Percentiles rank a stretch among this genome's conserved stretches.
Evolutionary conservation across 176 grass and related monocot genomes (phyloP).

Genomic region (Lolium rigidum): DNA sequence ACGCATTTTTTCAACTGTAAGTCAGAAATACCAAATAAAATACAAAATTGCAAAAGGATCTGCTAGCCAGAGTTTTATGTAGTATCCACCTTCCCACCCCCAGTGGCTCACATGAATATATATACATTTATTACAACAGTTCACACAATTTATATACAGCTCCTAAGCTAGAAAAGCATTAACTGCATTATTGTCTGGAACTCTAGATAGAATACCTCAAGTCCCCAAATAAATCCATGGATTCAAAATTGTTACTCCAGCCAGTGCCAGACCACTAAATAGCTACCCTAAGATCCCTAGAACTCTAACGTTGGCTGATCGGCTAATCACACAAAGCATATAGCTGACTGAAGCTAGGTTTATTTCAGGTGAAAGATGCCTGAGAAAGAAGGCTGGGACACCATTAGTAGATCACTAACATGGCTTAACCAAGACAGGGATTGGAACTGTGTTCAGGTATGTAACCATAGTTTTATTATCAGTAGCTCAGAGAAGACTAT

Average conservation of each 20-base stretch:
- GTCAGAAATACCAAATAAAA: not conserved
- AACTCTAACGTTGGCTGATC: not conserved
- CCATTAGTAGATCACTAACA: not conserved
- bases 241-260: not conserved
- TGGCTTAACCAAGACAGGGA: not conserved
- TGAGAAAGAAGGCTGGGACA: not conserved
- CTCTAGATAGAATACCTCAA: not conserved
- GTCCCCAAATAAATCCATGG: not conserved
- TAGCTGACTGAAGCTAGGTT: not conserved
- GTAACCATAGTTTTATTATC: too few relatives aligned
- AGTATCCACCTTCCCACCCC: not conserved
- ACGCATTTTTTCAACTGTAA: not conserved
- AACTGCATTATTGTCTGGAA: not conserved
- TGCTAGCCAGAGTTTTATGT: not conserved
- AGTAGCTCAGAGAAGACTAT: too few relatives aligned
- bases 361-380: not conserved
- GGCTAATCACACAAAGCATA: not conserved
- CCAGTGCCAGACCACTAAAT: not conserved
- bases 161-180: not conserved
- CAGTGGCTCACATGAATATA: not conserved
- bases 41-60: not conserved
- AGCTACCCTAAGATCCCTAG: not conserved
- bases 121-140: too few relatives aligned
- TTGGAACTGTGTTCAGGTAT: not conserved
- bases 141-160: not conserved